Percentiles rank a stretch among this genome's conserved stretches.
These are phyloP conservation scores for Stephanodiscus triporus DNA, from an alignment of 108 stramenopile species.

Conservation along the genomic window DNA sequence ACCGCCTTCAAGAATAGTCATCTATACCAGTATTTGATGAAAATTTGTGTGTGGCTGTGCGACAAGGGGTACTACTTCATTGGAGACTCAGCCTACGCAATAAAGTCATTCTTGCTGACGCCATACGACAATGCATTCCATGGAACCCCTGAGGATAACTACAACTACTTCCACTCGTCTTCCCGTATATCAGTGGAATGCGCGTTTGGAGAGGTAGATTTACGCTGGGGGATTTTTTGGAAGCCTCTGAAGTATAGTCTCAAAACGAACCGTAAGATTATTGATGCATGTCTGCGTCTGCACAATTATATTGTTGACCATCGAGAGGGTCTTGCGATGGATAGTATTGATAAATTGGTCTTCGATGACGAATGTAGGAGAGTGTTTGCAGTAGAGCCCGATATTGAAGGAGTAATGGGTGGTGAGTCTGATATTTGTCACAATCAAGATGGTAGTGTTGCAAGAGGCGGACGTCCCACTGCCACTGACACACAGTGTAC, in stretches of 20 bases:
- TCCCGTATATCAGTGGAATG: constrained; percentile 30
- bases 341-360: not conserved
- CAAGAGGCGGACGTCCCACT: no score
- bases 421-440: no score
- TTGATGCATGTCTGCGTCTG: constrained; percentile 12
- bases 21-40: not conserved
- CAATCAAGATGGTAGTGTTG: no score
- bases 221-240: constrained; percentile 44
- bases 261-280: not conserved
- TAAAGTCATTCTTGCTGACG: constrained; percentile 19
- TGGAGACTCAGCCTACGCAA: constrained; percentile 11
- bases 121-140: constrained; percentile 22
- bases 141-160: constrained; percentile 20
- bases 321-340: not conserved
- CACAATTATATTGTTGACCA: constrained; percentile 21
- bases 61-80: not conserved
- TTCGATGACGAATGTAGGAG: constrained; percentile 3
- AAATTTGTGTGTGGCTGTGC: not conserved
- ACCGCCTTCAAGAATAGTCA: constrained; percentile 13
- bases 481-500: no score
- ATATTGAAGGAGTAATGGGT: no score
- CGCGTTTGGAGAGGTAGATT: constrained; percentile 39
- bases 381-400: no score
- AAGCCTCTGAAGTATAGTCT: constrained; percentile 17
- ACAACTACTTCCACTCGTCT: constrained; percentile 31